Evolutionary conservation across 495 filamentous ascomycete genomes (phyloP).

Genomic region (Pseudoneurospora amorphoporcata): DNA sequence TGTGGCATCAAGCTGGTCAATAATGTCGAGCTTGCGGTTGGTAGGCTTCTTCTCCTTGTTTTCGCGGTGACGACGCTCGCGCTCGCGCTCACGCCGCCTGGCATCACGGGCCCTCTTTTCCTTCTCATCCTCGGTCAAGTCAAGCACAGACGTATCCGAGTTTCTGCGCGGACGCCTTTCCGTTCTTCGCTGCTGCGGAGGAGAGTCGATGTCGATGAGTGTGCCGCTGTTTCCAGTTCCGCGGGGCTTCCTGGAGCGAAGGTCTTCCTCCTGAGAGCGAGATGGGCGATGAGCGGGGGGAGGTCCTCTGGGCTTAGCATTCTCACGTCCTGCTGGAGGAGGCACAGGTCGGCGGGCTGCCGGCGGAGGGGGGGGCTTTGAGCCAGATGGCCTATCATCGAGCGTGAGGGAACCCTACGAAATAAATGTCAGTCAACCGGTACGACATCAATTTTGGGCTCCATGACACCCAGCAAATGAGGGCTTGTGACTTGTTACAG

Average conservation of each 20-base stretch:
- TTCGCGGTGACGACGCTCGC: slow-evolving; percentile 53
- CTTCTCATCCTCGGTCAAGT: slow-evolving; percentile 66
- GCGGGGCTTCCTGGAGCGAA: slow-evolving; percentile 33
- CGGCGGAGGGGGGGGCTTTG: slow-evolving; percentile 27
- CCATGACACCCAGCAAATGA: background rate
- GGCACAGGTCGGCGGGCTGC: slow-evolving; percentile 28
- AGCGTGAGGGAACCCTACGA: slow-evolving; percentile 40
- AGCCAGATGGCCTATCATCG: slow-evolving; percentile 25
- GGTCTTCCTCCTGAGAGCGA: slow-evolving; percentile 52
- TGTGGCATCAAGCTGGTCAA: slow-evolving; percentile 95
- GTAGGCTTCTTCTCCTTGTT: slow-evolving; percentile 46
- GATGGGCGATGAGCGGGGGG: slow-evolving; percentile 47
- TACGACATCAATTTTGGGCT: background rate
- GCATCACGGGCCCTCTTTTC: slow-evolving; percentile 65
- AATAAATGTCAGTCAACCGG: slow-evolving; percentile 5
- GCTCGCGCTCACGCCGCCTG: slow-evolving; percentile 63
- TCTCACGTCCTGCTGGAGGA: slow-evolving; percentile 36
- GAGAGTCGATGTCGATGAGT: slow-evolving; percentile 19
- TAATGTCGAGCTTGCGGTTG: slow-evolving; percentile 71
- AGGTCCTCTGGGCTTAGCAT: slow-evolving; percentile 36
- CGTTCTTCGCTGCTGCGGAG: slow-evolving; percentile 27
- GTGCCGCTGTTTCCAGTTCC: slow-evolving; percentile 22
- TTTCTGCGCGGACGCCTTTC: slow-evolving; percentile 66
- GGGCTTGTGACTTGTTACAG: background rate
- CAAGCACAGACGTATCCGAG: slow-evolving; percentile 85